phyloP scores from a whole-genome alignment of 345 rosid species.

The Citrus sp. region DNA sequence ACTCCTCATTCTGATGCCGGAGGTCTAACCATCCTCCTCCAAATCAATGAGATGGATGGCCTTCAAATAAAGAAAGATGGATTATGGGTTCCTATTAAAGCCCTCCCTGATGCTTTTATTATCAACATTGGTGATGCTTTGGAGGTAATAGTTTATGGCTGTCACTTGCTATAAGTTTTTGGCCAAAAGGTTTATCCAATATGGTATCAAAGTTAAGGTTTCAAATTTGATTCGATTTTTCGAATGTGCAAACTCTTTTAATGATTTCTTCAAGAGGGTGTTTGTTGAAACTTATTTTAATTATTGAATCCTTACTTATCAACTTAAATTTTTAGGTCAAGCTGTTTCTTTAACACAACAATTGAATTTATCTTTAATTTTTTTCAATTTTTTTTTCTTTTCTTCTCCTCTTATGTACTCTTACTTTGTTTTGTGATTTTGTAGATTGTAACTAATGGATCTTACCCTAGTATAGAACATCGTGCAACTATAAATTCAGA shows the following conservation, averaged over 20 bases:
- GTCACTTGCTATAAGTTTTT: background rate
- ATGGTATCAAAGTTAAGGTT: no score
- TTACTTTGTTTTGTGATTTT: background rate
- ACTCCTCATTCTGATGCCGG: slow-evolving; percentile 26
- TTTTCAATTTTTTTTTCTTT: background rate
- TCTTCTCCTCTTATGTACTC: background rate
- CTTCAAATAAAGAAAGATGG: slow-evolving; percentile 23
- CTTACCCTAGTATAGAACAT: background rate
- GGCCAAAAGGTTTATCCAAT: no score
- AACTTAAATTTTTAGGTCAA: background rate
- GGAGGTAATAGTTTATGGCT: background rate
- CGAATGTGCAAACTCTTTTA: no score
- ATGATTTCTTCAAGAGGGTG: no score
- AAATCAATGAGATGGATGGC: slow-evolving; percentile 21
- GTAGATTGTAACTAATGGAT: slow-evolving; percentile 10
- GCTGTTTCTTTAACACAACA: background rate
- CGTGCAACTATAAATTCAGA: background rate
- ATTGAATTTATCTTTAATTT: background rate
- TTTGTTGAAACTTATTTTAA: background rate
- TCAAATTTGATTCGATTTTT: no score
- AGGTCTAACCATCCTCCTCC: slow-evolving; percentile 16
- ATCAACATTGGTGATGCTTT: slow-evolving; percentile 18
- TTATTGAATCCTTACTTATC: no score
- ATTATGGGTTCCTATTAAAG: slow-evolving; percentile 13
- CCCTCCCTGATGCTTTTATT: slow-evolving; percentile 17